Conservation (phyloP, 2,329 filamentous ascomycete species). For the Pseudogymnoascus sp. region DNA sequence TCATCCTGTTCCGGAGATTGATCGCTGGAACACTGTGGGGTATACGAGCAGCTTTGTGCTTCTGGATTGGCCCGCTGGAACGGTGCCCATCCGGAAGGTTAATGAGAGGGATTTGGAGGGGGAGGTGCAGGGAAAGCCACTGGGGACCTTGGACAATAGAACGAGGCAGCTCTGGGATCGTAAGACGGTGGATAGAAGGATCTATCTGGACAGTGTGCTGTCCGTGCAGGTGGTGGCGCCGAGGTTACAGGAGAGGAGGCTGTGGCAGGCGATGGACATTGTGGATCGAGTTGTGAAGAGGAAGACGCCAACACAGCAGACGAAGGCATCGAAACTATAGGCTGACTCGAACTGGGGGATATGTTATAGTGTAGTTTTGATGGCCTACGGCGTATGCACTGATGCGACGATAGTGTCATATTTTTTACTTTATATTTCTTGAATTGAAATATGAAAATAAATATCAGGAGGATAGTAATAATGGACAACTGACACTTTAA, state of each 20-base stretch:
- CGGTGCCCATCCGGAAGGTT: slow-evolving; percentile 45
- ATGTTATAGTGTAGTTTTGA: not conserved
- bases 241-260: slow-evolving; percentile 22
- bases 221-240: slow-evolving; percentile 25
- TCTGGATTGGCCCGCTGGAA: slow-evolving; percentile 52
- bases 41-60: slow-evolving; percentile 55
- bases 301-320: not conserved
- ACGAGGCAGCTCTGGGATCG: slow-evolving; percentile 41
- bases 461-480: not conserved
- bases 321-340: slow-evolving; percentile 15
- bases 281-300: slow-evolving; percentile 19
- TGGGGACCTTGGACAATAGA: slow-evolving; percentile 51
- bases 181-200: slow-evolving; percentile 21
- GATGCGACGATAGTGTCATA: not conserved
- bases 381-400: no score
- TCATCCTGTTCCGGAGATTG: slow-evolving; percentile 53
- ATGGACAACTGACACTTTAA: not conserved
- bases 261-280: slow-evolving; percentile 22
- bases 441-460: not conserved
- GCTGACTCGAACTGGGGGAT: not conserved
- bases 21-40: slow-evolving; percentile 52
- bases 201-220: slow-evolving; percentile 23
- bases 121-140: slow-evolving; percentile 36
- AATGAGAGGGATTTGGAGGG: slow-evolving; percentile 38
- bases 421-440: not conserved